Percentiles rank a stretch among this genome's conserved stretches.
Conservation (phyloP, 805 yeast species). For the Schizosaccharomyces cryophilus region DNA sequence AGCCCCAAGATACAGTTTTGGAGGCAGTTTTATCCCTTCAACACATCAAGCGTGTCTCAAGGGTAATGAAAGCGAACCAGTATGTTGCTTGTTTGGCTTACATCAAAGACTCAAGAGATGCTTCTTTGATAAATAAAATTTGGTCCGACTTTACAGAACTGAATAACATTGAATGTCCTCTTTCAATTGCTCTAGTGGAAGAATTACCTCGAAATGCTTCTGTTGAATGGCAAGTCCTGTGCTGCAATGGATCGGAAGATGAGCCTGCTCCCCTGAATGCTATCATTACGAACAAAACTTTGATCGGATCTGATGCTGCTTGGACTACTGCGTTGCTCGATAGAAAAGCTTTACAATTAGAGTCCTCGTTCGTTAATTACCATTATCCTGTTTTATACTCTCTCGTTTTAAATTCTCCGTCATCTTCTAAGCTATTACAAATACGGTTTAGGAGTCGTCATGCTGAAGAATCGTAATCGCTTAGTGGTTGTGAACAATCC, state of each 20-base stretch:
- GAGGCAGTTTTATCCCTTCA: slow-evolving; percentile 41
- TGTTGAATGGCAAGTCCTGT: slow-evolving; percentile 33
- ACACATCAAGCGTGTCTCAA: slow-evolving; percentile 41
- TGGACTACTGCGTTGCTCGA: background rate
- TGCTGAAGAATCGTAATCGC: no score
- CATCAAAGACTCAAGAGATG: slow-evolving; percentile 26
- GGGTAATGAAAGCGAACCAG: slow-evolving; percentile 23
- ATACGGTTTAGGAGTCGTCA: background rate
- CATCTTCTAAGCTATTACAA: background rate
- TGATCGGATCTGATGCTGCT: background rate
- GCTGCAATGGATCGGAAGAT: background rate
- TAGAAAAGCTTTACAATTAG: background rate
- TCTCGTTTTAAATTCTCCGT: background rate
- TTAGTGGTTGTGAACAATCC: no score
- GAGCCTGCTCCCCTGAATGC: background rate
- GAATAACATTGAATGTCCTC: slow-evolving; percentile 6
- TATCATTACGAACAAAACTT: background rate
- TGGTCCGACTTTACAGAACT: slow-evolving; percentile 12
- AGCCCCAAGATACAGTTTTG: slow-evolving; percentile 10
- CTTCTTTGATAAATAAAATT: slow-evolving; percentile 10
- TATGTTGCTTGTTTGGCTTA: slow-evolving; percentile 21
- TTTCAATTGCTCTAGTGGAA: slow-evolving; percentile 30
- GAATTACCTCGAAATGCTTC: slow-evolving; percentile 37
- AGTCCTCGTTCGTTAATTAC: background rate
- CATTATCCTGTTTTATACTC: background rate